A percentile compares a stretch with the other conserved stretches of the same genome.
These are phyloP conservation scores for Castanopsis chinensis DNA, from an alignment of 306 rosid genomes.

Conservation along the genomic window DNA sequence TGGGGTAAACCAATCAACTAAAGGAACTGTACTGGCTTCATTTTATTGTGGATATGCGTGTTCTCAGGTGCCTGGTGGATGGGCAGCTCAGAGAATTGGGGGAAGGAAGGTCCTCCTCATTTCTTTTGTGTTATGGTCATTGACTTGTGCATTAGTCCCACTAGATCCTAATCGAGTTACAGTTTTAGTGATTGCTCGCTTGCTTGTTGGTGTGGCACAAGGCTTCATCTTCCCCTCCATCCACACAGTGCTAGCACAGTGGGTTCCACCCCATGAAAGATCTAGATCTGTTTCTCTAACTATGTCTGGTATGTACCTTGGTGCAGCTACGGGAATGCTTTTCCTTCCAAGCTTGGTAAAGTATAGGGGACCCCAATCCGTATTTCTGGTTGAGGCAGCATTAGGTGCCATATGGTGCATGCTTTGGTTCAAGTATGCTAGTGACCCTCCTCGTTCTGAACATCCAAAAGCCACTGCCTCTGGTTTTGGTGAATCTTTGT, in stretches of 20 bases:
- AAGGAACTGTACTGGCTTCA: conserved; percentile 83
- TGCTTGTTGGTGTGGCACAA: conserved; percentile 93
- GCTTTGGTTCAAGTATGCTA: conserved; percentile 78
- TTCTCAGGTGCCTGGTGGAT: conserved; percentile 98
- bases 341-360: conserved; percentile 79
- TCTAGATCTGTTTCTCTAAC: conserved; percentile 95
- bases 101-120: conserved; percentile 82
- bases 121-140: conserved; percentile 82
- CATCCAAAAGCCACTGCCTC: conserved; percentile 80
- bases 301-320: conserved; percentile 91
- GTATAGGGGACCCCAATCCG: conserved; percentile 81
- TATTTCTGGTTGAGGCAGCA: conserved; percentile 72
- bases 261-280: conserved; percentile 98
- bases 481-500: conserved; percentile 66
- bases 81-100: conserved; percentile 87
- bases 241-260: conserved; percentile 93
- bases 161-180: conserved; percentile 61
- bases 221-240: conserved; percentile 96
- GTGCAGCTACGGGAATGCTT: conserved; percentile 92
- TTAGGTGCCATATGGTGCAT: conserved; percentile 79
- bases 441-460: conserved; percentile 72
- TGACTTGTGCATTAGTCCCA: conserved; percentile 80
- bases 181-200: conserved; percentile 65
- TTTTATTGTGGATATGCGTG: conserved; percentile 95
- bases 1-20: conserved; percentile 69